Conservation (phyloP, 192 early-diverging fungal genomes). For the Pilobolus umbonatus region DNA sequence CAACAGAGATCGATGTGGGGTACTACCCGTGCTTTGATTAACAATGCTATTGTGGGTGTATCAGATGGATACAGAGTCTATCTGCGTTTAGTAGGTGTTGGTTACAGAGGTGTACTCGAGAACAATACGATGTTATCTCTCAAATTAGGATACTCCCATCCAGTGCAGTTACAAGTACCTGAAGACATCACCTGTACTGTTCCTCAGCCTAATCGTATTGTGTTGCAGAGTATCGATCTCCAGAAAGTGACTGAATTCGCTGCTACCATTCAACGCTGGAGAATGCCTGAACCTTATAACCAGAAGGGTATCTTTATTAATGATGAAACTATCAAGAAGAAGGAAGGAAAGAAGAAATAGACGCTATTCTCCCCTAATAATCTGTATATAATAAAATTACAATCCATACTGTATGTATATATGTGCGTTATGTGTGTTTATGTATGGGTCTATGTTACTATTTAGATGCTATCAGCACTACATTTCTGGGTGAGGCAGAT, state of each 20-base stretch:
- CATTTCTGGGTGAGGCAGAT: slow-evolving; percentile 58
- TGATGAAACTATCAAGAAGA: slow-evolving; percentile 98
- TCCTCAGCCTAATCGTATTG: slow-evolving; percentile 78
- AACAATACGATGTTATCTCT: slow-evolving; percentile 56
- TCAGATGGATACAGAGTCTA: slow-evolving; percentile 83
- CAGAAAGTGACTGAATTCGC: slow-evolving; percentile 87
- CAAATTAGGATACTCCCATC: slow-evolving; percentile 88
- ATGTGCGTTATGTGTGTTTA: background rate
- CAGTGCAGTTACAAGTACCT: slow-evolving; percentile 75
- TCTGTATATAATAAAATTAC: too few species aligned
- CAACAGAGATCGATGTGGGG: slow-evolving; percentile 95
- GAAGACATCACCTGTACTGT: slow-evolving; percentile 67
- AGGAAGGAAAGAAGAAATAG: slow-evolving; percentile 94
- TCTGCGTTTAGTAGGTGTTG: slow-evolving; percentile 87
- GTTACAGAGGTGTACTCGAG: slow-evolving; percentile 87
- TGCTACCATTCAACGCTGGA: slow-evolving; percentile 83
- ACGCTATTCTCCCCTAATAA: background rate
- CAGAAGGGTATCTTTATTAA: slow-evolving; percentile 99
- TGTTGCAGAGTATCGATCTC: slow-evolving; percentile 76
- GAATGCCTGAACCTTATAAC: slow-evolving; percentile 97
- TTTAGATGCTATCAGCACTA: slow-evolving; percentile 50
- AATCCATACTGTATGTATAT: background rate
- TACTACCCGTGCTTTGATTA: slow-evolving; percentile 85
- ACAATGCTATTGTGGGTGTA: slow-evolving; percentile 85
- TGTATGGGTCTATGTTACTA: slow-evolving; percentile 1